Base-by-base conservation (phyloP, 768 basidiomycete species). In the Boletellus emodensis region DNA sequence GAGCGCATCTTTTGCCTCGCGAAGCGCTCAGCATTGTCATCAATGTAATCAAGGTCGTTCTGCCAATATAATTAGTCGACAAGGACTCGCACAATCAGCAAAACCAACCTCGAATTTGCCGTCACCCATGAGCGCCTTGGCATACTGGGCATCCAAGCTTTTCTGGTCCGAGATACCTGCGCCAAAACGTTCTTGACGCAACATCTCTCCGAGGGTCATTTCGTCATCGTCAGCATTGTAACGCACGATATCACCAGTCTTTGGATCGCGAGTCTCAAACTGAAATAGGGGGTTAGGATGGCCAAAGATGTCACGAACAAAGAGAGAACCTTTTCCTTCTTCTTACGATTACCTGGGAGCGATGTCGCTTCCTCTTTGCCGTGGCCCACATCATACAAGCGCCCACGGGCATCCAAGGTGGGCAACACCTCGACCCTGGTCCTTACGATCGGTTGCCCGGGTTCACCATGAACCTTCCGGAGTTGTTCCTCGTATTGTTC, bases 1-100 rank as follows among this genome's bases (percentile, higher is more conserved):
- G 86, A 84, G 45, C 94, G 88, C 90, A 97, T 94, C 71, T 95
- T 98, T 68, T 92, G 85, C 49, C 94, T 76, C 35, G 90, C 91
- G 0, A 98, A 77, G 57, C 84, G 86, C 61, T 95, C 95, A 1
- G 93, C 94, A 64, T 97, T 95, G 56, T 98, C 96, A 57, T 99
- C 96, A 55, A 96, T 86, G 59, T 98, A 98, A 40, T 97, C 96
- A 30, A 94, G 72, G 60, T 94, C 82, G 56, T 87, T 86, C 87
- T 93, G 48, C 10, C 37, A 49, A 37, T 13, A 20, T 13, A 17
- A 46, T 52, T 24, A 36, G 18, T 10, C 18, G 22, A 1, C 8
- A 38, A 32, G 12, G 10, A 41, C 26, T 37, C 2, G 4, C 13
- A 15, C 18, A 17, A 3, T 7, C 20, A 13, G 34, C 6, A 45